A percentile compares a stretch with the other conserved stretches of the same genome.
Conservation (phyloP, 2,329 filamentous ascomycete species). For the Lachnellula arida region DNA sequence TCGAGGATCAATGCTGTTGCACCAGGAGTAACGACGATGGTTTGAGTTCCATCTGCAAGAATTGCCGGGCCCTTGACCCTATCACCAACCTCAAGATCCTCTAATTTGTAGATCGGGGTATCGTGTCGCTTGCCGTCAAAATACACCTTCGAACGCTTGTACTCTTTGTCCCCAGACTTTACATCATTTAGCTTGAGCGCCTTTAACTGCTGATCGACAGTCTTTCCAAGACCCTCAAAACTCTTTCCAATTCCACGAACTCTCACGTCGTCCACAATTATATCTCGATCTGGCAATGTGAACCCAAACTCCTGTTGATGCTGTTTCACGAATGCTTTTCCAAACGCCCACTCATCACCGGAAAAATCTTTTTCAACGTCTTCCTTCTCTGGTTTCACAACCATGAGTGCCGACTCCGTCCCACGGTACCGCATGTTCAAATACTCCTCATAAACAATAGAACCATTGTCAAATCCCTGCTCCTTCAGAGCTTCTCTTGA, state of each 20-base stretch:
- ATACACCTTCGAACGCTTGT: slow-evolving; percentile 68
- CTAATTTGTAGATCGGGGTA: slow-evolving; percentile 79
- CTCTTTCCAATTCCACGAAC: slow-evolving; percentile 87
- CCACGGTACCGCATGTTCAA: slow-evolving; percentile 91
- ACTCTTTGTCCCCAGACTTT: slow-evolving; percentile 48
- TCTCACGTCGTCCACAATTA: slow-evolving; percentile 86
- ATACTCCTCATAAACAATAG: slow-evolving; percentile 85
- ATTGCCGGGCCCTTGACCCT: slow-evolving; percentile 76
- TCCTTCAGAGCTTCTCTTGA: slow-evolving; percentile 62
- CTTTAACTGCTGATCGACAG: slow-evolving; percentile 77
- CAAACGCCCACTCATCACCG: slow-evolving; percentile 76
- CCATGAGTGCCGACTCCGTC: slow-evolving; percentile 88
- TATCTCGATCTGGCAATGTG: slow-evolving; percentile 76
- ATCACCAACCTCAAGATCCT: slow-evolving; percentile 67
- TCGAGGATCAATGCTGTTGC: slow-evolving; percentile 73
- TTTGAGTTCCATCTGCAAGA: slow-evolving; percentile 83
- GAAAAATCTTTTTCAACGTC: slow-evolving; percentile 55
- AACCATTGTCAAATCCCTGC: slow-evolving; percentile 72
- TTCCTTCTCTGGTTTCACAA: slow-evolving; percentile 65
- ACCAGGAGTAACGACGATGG: slow-evolving; percentile 80
- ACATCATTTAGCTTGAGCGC: slow-evolving; percentile 54
- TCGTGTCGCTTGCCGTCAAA: slow-evolving; percentile 76
- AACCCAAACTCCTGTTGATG: slow-evolving; percentile 94
- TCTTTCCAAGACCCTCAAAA: slow-evolving; percentile 73
- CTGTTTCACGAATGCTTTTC: slow-evolving; percentile 76